Percentiles rank a stretch among this genome's conserved stretches.
phyloP scores from a whole-genome alignment of 83 land plant genomes.

The Picea abies region DNA sequence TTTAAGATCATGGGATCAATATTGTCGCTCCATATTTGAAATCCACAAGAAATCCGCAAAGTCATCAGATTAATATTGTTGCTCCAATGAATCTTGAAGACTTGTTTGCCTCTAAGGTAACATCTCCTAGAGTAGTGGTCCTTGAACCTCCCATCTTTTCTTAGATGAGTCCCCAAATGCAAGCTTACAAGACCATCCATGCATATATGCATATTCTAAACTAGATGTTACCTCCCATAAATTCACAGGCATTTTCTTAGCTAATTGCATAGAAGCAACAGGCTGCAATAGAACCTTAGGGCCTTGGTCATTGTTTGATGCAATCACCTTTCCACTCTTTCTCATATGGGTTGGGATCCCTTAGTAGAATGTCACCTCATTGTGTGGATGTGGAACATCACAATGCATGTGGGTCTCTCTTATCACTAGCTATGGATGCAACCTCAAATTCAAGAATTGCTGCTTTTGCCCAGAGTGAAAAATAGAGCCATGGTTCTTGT shows the following conservation, averaged over 20 bases:
- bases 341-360: conserved; percentile 15
- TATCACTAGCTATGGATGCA: conserved; percentile 36
- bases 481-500: conserved; percentile 50
- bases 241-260: conserved; percentile 41
- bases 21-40: too few relatives aligned
- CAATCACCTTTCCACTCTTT: too few relatives aligned
- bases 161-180: conserved; percentile 18
- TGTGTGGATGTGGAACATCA: conserved; percentile 37
- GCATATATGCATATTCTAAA: conserved; percentile 43
- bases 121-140: too few relatives aligned
- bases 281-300: too few relatives aligned
- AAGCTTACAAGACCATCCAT: conserved; percentile 35
- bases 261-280: conserved; percentile 9
- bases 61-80: too few relatives aligned
- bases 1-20: too few relatives aligned
- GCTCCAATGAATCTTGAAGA: conserved; percentile 71
- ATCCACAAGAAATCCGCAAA: too few relatives aligned
- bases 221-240: conserved; percentile 56
- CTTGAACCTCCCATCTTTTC: conserved; percentile 34
- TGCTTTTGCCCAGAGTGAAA: conserved; percentile 54
- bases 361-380: conserved; percentile 40
- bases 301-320: conserved; percentile 32
- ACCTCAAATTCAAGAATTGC: conserved; percentile 3
- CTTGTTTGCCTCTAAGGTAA: conserved; percentile 58
- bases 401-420: too few relatives aligned